A percentile compares a stretch with the other conserved stretches of the same genome.
These are phyloP conservation scores for Euclidium syriacum DNA, from an alignment of 345 rosid species.

Conservation along the genomic window DNA sequence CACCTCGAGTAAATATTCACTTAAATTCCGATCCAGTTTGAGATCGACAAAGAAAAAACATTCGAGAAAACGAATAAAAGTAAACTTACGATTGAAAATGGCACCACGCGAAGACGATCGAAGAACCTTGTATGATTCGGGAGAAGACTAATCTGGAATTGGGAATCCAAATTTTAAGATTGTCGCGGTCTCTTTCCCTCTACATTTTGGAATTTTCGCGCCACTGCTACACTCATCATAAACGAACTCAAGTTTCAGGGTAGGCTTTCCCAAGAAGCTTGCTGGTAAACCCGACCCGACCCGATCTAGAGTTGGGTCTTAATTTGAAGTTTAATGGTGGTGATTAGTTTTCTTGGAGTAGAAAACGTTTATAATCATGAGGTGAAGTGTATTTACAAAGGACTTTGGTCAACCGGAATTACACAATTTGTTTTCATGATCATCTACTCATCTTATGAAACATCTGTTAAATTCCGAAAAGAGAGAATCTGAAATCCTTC, in stretches of 20 bases:
- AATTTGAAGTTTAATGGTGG: too few relatives aligned
- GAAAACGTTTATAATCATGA: too few relatives aligned
- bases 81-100: constrained; percentile 7
- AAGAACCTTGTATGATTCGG: background rate
- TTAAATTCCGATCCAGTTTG: background rate
- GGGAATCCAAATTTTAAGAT: background rate
- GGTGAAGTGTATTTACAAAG: too few relatives aligned
- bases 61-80: background rate
- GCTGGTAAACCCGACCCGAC: constrained; percentile 18
- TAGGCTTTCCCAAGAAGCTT: constrained; percentile 29
- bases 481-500: too few relatives aligned
- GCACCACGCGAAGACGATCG: background rate
- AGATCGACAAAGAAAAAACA: background rate
- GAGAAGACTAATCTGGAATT: background rate
- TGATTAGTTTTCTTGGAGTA: too few relatives aligned
- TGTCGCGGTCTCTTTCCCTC: constrained; percentile 17
- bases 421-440: too few relatives aligned
- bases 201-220: constrained; percentile 25
- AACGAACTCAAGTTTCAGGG: constrained; percentile 3
- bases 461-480: too few relatives aligned
- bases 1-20: background rate
- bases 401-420: too few relatives aligned
- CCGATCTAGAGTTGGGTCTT: background rate
- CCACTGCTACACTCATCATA: too few relatives aligned
- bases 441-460: too few relatives aligned